Conservation (phyloP, 805 yeast species). For the Yamadazyma endophytica region DNA sequence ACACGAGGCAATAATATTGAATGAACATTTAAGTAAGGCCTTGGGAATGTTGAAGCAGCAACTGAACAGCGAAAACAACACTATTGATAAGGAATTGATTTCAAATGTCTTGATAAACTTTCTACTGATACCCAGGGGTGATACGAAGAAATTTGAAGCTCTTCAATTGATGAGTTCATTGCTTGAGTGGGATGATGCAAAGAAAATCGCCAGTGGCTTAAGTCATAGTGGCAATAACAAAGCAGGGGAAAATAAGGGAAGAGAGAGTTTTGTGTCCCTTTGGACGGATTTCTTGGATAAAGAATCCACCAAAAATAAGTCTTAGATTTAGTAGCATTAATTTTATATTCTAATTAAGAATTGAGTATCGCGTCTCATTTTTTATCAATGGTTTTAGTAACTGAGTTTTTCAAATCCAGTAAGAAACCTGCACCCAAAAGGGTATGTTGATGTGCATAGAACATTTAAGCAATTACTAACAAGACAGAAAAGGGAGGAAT, state of each 20-base stretch:
- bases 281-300: slow-evolving; percentile 81
- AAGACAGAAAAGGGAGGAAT: slow-evolving; percentile 2
- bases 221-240: slow-evolving; percentile 15
- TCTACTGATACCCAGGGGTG: slow-evolving; percentile 85
- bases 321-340: too few relatives aligned
- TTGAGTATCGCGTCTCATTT: not conserved
- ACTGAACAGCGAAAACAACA: slow-evolving; percentile 54
- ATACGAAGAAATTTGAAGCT: slow-evolving; percentile 91
- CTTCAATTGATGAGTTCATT: slow-evolving; percentile 77
- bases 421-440: slow-evolving; percentile 3
- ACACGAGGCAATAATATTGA: slow-evolving; percentile 89
- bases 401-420: slow-evolving; percentile 12
- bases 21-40: slow-evolving; percentile 95
- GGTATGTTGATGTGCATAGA: slow-evolving; percentile 3
- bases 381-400: slow-evolving; percentile 10
- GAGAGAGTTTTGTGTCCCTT: slow-evolving; percentile 60
- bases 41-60: slow-evolving; percentile 76
- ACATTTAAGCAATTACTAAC: slow-evolving; percentile 2
- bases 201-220: slow-evolving; percentile 73
- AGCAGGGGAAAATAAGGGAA: slow-evolving; percentile 18
- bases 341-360: too few relatives aligned
- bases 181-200: slow-evolving; percentile 83
- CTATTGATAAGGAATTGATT: slow-evolving; percentile 83
- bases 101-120: slow-evolving; percentile 84
- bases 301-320: slow-evolving; percentile 33